Percentiles rank a stretch among this genome's conserved stretches.
phyloP scores from a whole-genome alignment of 352 stramenopile genomes.

The Phytopythium ostracodes region DNA sequence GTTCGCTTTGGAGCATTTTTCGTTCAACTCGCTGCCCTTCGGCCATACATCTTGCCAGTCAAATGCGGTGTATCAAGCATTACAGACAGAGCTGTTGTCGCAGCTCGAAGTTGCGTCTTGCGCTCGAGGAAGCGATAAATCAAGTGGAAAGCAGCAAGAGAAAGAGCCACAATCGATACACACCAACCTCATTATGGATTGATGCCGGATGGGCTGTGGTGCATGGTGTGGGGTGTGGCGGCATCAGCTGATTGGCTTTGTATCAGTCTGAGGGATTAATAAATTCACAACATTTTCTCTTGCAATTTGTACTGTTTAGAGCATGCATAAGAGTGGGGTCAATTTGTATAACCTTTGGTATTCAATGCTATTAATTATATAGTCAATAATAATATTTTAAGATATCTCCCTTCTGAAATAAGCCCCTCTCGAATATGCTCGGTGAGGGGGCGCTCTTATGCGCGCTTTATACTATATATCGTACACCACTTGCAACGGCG shows the following conservation, averaged over 20 bases:
- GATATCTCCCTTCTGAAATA: no score
- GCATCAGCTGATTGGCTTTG: not conserved
- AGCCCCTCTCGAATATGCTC: no score
- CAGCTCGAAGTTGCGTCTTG: not conserved
- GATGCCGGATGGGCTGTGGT: not conserved
- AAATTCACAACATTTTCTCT: no score
- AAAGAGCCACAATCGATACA: not conserved
- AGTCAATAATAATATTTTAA: no score
- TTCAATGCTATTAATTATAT: no score
- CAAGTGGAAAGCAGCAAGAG: not conserved
- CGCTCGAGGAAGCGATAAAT: constrained; percentile 1
- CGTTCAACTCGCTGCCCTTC: not conserved
- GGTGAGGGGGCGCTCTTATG: no score
- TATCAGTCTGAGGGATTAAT: not conserved
- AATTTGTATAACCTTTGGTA: no score
- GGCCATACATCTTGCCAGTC: not conserved
- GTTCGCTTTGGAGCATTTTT: not conserved
- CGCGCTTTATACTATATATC: no score
- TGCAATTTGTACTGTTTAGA: no score
- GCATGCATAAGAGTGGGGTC: no score
- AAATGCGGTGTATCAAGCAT: constrained; percentile 1
- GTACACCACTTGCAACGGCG: no score
- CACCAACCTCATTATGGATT: not conserved
- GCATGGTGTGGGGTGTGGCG: not conserved
- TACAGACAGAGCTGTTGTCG: not conserved